phyloP scores from a whole-genome alignment of 139 green algal genomes.

The Desmodesmus armatus region DNA sequence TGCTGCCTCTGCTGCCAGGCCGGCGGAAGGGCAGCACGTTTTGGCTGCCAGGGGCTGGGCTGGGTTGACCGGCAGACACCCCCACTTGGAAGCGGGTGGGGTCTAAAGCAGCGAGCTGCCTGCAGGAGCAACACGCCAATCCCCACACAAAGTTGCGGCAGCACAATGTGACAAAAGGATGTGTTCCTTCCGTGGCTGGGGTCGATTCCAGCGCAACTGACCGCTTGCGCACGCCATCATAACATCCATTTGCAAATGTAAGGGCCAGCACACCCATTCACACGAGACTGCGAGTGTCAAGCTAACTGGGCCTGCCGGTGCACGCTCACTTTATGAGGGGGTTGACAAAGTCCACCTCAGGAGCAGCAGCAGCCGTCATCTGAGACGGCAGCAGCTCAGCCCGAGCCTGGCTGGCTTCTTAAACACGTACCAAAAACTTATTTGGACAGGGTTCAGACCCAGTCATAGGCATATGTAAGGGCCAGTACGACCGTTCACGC shows the following conservation, averaged over 20 bases:
- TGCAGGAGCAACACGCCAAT: neutral
- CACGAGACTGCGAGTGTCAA: too few relatives aligned
- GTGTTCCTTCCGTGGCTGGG: too few relatives aligned
- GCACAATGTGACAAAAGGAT: too few relatives aligned
- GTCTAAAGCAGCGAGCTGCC: conserved; percentile 4
- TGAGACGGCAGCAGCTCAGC: conserved; percentile 31
- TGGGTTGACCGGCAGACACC: conserved; percentile 2
- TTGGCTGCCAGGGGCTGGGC: neutral
- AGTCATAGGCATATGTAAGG: too few relatives aligned
- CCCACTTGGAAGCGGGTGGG: neutral
- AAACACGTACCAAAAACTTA: too few relatives aligned
- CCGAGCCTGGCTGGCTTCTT: conserved; percentile 6
- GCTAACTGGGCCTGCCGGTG: too few relatives aligned
- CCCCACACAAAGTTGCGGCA: too few relatives aligned
- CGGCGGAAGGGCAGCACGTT: conserved; percentile 18
- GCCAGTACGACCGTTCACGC: neutral
- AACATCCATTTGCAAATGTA: too few relatives aligned
- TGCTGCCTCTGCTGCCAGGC: conserved; percentile 3
- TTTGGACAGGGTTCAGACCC: too few relatives aligned
- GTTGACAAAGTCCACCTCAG: conserved; percentile 42
- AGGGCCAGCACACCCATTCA: neutral
- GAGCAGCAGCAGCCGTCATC: conserved; percentile 37
- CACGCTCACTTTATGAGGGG: conserved; percentile 9
- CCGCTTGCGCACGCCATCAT: too few relatives aligned
- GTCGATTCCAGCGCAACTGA: too few relatives aligned